Evolutionary conservation across 106 monocot genomes (phyloP).

Genomic region (Dendrobium huoshanense): DNA sequence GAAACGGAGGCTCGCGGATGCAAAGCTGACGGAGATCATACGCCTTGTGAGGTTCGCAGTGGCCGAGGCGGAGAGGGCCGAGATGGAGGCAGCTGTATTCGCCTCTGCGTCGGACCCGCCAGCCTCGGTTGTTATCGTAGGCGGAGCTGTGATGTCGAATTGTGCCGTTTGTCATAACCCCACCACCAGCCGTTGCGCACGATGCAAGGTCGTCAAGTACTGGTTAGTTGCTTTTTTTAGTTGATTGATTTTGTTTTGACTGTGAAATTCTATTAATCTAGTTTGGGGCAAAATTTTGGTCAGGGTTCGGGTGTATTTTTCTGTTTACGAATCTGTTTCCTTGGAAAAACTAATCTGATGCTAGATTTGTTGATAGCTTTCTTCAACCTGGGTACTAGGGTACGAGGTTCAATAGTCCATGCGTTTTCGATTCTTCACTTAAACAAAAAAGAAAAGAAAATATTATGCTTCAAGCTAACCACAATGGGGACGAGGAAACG

Average conservation of each 20-base stretch:
- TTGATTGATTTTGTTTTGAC: neutral
- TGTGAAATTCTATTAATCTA: neutral
- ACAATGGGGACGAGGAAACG: no score
- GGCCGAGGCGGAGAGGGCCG: constrained; percentile 2
- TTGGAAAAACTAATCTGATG: neutral
- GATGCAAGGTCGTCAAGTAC: neutral
- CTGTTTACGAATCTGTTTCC: neutral
- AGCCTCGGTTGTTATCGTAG: neutral
- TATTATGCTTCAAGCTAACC: no score
- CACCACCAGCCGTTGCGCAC: constrained; percentile 6
- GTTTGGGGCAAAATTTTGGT: neutral
- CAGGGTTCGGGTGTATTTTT: neutral
- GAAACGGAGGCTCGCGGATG: constrained; percentile 11
- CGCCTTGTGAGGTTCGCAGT: neutral
- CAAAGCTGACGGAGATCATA: neutral
- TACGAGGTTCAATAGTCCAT: no score
- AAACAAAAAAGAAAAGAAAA: no score
- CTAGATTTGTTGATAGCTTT: no score
- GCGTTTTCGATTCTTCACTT: no score
- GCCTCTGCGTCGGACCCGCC: neutral
- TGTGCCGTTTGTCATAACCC: constrained; percentile 2
- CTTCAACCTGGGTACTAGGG: no score
- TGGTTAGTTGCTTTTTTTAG: neutral
- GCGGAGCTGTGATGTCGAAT: neutral
- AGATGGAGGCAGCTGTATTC: neutral